Base-by-base conservation (phyloP, 1,139 yeast species). In the Kodamaea plutei region DNA sequence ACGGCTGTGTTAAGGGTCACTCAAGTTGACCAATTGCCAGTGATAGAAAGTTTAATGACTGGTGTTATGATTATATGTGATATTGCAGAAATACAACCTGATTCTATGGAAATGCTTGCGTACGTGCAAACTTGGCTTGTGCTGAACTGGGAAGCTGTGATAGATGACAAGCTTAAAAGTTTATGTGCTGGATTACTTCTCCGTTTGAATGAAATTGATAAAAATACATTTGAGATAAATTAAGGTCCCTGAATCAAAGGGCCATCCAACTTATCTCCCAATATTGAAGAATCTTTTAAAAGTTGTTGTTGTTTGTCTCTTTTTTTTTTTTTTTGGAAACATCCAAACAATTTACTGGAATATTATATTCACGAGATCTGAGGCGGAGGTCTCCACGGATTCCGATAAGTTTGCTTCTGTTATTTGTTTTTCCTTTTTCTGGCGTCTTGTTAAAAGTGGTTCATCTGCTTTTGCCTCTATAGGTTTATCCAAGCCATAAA, bases 141-240 rank as follows among this genome's bases (percentile, higher is more conserved):
- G 11, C 51, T 45, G 3, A 46, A 50, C 5, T 75, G 79, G 79
- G 74, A 71, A 30, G 29, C 33, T 1, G 55, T 73, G 2, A 66
- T 69, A 3, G 79, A 73, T 36, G 68, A 61, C 8, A 48, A 59
- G 26, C 49, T 69, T 6, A 68, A 69, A 36, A 60, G 73, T 29
- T 45, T 73, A 22, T 68, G 76, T 27, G 79, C 80, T 9, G 77
- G 76, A 1, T 62, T 71, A 15, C 44, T 75, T 15, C 55, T 69
- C 29, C 52, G 58, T 16, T 46, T 72, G 33, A 53, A 50, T n/a
- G 60, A 57, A 25, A 33, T 17, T 39, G 48, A 8, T 46, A 52
- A 12, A 49, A 44, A 25, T 33, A 52, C 23, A 13, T 20, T 23
- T 22, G 29, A 20, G 13, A 21, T 7, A 20, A 20, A 9, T 13